phyloP scores from a whole-genome alignment of 768 basidiomycete genomes.

The Russula earlei region DNA sequence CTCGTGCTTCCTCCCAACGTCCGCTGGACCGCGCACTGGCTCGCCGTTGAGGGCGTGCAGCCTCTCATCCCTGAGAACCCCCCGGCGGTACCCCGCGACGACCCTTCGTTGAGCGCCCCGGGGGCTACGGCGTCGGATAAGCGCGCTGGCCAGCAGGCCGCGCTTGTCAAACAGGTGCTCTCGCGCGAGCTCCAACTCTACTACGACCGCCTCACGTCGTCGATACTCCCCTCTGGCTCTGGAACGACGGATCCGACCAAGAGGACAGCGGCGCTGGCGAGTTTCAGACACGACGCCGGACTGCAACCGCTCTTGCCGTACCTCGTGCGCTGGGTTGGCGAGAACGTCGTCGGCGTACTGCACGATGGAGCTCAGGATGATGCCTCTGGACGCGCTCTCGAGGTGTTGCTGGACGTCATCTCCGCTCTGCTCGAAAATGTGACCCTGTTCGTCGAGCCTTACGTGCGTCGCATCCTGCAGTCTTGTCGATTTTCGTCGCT shows the following conservation, averaged over 20 bases:
- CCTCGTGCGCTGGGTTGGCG: conserved; percentile 89
- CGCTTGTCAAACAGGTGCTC: conserved; percentile 84
- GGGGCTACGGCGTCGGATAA: conserved; percentile 28
- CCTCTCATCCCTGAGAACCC: conserved; percentile 96
- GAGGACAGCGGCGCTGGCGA: conserved; percentile 83
- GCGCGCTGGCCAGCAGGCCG: conserved; percentile 51
- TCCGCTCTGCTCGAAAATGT: conserved; percentile 78
- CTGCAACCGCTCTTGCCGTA: conserved; percentile 88
- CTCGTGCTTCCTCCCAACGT: conserved; percentile 72
- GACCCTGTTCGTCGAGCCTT: conserved; percentile 91
- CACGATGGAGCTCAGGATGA: conserved; percentile 43
- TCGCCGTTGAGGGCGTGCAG: conserved; percentile 96
- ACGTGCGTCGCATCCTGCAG: conserved; percentile 40
- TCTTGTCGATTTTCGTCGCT: not conserved
- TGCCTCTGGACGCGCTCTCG: conserved; percentile 60
- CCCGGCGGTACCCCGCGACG: conserved; percentile 60
- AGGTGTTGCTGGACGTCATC: conserved; percentile 77
- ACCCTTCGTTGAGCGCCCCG: conserved; percentile 30
- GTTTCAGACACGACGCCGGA: conserved; percentile 82
- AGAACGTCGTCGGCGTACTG: conserved; percentile 66
- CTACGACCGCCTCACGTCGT: conserved; percentile 82
- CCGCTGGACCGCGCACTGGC: conserved; percentile 92
- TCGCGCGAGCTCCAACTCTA: conserved; percentile 93
- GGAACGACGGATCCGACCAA: conserved; percentile 47
- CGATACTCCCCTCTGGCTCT: conserved; percentile 60